Evolutionary conservation across 148 eudicot species (phyloP), one percentile per base, ranked within the genome.

Genomic region (Fagopyrum tataricum): DNA sequence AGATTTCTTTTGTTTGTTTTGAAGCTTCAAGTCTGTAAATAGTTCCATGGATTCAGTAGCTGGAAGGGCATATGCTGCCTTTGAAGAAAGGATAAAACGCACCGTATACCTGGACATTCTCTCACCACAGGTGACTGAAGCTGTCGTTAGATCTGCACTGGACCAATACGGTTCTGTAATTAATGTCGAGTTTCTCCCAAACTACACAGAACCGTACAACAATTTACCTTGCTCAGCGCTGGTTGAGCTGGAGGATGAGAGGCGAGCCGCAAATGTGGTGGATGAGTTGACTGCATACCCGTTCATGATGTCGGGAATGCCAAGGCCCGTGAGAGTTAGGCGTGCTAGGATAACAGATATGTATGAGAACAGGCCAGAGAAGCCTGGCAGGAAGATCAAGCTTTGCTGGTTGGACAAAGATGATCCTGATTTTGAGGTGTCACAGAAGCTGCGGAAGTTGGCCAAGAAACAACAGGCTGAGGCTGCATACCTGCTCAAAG

Each of bases 291-390:
- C 58, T 12, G 67, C 76, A 6, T 77, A 75, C 39, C 90, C 96
- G 0, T 88, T 95, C 74, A 91, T 91, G 97, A 82, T 91, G 73
- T 82, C 79, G 3, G 97, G 96, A 46, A 88, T 90, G 98, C 98
- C 98, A 8, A 85, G 98, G 80, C 97, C 98, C 21, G 89, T 87
- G 37, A 84, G 97, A 71, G 93, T 79, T 18, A 78, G 72, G 48
- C 70, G 79, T 71, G 93, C 97, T 10, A 78, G 67, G 67, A 31
- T 31, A 31, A 55, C 69, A 2, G 89, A 76, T 74, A 95, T 91
- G 96, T 95, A 91, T 71, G 93, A 81, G 18, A 87, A 90, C 18
- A 89, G 89, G 4, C 98, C 97, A 8, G 73, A 51, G 44, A 90
- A 85, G 84, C 97, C 93, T 13, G 86, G 88, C 17, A 78, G 83